Percentiles rank a stretch among this genome's conserved stretches.
Conservation (phyloP, 140 eudicot species). For the Stevia rebaudiana region DNA sequence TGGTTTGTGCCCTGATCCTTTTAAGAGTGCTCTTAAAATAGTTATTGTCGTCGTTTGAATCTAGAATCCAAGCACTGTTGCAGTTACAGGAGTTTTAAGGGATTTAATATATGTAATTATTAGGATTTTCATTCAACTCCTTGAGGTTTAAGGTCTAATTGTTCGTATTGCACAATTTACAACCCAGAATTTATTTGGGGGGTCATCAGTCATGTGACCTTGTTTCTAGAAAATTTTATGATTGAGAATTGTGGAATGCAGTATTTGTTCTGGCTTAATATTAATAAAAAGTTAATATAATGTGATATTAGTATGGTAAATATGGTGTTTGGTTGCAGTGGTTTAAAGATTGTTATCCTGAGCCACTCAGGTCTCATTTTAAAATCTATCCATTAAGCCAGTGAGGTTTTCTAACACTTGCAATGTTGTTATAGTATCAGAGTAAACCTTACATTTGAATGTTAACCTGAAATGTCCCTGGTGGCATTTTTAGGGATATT, state of each 20-base stretch:
- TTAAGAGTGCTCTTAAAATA: constrained; percentile 4
- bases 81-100: neutral
- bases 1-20: neutral
- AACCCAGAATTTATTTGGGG: neutral
- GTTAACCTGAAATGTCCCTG: neutral
- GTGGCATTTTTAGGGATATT: neutral
- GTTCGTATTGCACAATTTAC: neutral
- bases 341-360: constrained; percentile 8
- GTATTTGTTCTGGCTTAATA: constrained; percentile 1
- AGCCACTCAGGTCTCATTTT: neutral
- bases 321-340: neutral
- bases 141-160: constrained; percentile 10
- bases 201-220: neutral
- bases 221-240: neutral
- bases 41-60: constrained; percentile 10
- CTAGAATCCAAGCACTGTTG: constrained; percentile 1
- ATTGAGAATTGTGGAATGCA: neutral
- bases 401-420: constrained; percentile 1
- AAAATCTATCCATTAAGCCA: neutral
- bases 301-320: constrained; percentile 1
- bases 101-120: constrained; percentile 1
- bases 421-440: neutral
- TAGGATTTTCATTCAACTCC: constrained; percentile 5
- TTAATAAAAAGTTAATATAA: no score
- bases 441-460: neutral